Conservation (phyloP, 202 grass and related monocot species). For the Cymbopogon flexuosus region DNA sequence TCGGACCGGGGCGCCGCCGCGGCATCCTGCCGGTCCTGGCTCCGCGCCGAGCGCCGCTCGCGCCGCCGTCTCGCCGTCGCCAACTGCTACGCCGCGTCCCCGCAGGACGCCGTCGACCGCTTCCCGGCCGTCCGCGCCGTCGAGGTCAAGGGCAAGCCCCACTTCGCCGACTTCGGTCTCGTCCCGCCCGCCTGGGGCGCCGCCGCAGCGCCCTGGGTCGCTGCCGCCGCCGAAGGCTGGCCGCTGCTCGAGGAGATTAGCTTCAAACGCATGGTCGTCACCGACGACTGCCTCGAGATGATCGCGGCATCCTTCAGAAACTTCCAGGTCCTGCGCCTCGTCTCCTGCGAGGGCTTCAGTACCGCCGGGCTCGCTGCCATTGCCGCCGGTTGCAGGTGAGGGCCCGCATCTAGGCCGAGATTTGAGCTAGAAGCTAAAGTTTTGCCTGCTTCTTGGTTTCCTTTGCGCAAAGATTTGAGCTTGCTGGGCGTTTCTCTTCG, state of each 20-base stretch:
- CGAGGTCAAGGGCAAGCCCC: slow-evolving; percentile 69
- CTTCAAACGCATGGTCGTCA: slow-evolving; percentile 70
- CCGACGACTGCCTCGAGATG: slow-evolving; percentile 71
- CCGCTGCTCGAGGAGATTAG: slow-evolving; percentile 70
- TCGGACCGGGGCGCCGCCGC: slow-evolving; percentile 55
- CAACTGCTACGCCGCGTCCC: slow-evolving; percentile 72
- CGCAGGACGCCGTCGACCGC: slow-evolving; percentile 39
- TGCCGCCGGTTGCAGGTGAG: slow-evolving; percentile 64
- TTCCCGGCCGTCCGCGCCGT: slow-evolving; percentile 58
- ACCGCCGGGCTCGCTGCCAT: slow-evolving; percentile 60
- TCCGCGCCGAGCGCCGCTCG: slow-evolving; percentile 56
- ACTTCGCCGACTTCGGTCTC: slow-evolving; percentile 60
- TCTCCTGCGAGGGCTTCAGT: slow-evolving; percentile 64
- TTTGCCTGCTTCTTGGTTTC: slow-evolving; percentile 1
- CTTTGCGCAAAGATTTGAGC: slow-evolving; percentile 3
- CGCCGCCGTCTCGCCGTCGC: slow-evolving; percentile 48
- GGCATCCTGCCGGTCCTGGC: slow-evolving; percentile 34
- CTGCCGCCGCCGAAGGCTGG: slow-evolving; percentile 58
- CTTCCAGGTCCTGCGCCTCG: slow-evolving; percentile 57
- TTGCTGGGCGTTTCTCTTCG: not conserved
- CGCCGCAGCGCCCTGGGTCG: slow-evolving; percentile 50
- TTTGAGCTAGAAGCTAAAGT: slow-evolving; percentile 24
- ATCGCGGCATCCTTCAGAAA: slow-evolving; percentile 61
- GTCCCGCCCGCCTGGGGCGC: slow-evolving; percentile 57
- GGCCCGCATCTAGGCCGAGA: not conserved